These are phyloP conservation scores for Clonostachys sp. DNA, from an alignment of 2,329 filamentous ascomycete genomes.

Conservation along the genomic window DNA sequence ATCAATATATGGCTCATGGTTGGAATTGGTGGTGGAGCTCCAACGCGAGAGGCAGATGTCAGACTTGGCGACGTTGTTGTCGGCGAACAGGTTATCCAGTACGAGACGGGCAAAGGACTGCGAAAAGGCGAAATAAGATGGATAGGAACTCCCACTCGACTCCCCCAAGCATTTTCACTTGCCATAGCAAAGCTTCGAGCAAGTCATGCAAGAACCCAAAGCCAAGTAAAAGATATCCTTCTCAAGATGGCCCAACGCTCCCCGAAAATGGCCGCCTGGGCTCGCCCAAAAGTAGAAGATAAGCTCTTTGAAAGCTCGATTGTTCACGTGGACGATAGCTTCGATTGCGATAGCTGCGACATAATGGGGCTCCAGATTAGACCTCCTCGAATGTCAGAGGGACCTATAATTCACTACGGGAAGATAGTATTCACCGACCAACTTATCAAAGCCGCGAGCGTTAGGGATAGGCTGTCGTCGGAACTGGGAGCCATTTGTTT, in stretches of 20 bases:
- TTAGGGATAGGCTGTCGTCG: conserved; percentile 7
- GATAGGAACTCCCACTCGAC: not conserved
- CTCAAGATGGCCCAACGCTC: not conserved
- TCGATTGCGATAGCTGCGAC: conserved; percentile 2
- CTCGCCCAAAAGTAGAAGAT: too few species aligned
- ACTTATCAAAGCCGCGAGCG: conserved; percentile 11
- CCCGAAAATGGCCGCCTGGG: too few species aligned
- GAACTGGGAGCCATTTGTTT: conserved; percentile 9
- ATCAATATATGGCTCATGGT: not conserved
- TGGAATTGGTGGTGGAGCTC: not conserved
- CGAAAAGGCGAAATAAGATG: not conserved
- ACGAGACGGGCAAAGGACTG: not conserved
- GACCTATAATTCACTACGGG: conserved; percentile 3
- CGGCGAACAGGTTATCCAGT: not conserved
- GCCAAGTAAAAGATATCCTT: not conserved
- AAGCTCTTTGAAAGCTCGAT: not conserved
- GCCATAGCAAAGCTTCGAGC: not conserved
- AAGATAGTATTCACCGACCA: conserved; percentile 13
- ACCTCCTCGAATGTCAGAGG: not conserved
- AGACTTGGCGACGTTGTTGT: not conserved
- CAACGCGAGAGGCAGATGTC: not conserved
- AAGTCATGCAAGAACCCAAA: not conserved
- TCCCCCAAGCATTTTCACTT: not conserved
- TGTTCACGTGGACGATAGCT: not conserved
- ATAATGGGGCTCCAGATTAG: not conserved